Evolutionary conservation across 768 basidiomycete species (phyloP).

Genomic region (Leccinum disarticulatum): DNA sequence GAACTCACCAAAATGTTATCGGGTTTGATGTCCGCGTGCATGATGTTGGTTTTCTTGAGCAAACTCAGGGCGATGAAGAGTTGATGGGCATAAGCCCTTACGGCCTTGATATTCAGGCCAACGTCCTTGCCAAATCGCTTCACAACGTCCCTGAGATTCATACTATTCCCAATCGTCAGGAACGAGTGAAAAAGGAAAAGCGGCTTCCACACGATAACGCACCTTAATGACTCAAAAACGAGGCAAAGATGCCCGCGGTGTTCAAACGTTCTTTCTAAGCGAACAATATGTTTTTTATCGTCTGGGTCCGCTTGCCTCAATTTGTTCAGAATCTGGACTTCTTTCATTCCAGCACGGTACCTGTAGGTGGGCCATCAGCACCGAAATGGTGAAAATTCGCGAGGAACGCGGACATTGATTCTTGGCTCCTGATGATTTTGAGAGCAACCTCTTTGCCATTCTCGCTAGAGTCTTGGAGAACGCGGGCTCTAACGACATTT

Average conservation of each 20-base stretch:
- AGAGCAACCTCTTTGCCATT: slow-evolving; percentile 85
- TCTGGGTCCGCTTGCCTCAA: slow-evolving; percentile 88
- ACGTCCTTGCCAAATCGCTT: slow-evolving; percentile 99
- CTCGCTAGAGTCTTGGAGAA: slow-evolving; percentile 63
- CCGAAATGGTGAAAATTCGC: slow-evolving; percentile 1
- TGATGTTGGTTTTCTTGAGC: slow-evolving; percentile 85
- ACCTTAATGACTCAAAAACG: slow-evolving; percentile 95
- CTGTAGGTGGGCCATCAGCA: slow-evolving; percentile 40
- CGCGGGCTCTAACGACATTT: slow-evolving; percentile 88
- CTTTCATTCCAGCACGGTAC: slow-evolving; percentile 94
- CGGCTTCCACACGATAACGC: slow-evolving; percentile 18
- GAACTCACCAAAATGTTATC: slow-evolving; percentile 89
- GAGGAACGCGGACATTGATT: slow-evolving; percentile 77
- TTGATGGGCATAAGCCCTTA: slow-evolving; percentile 98
- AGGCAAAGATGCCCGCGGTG: slow-evolving; percentile 96
- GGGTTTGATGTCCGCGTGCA: slow-evolving; percentile 99
- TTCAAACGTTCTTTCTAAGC: slow-evolving; percentile 93
- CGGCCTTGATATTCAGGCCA: slow-evolving; percentile 92
- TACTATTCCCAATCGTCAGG: slow-evolving; percentile 47
- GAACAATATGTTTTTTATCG: slow-evolving; percentile 94
- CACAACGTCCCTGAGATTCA: slow-evolving; percentile 97
- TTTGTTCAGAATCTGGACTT: slow-evolving; percentile 85
- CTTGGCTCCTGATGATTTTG: slow-evolving; percentile 94
- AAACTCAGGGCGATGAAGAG: slow-evolving; percentile 86
- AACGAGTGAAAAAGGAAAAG: slow-evolving; percentile 8